These are phyloP conservation scores for Candida koratica DNA, from an alignment of 805 yeast genomes.

Conservation along the genomic window DNA sequence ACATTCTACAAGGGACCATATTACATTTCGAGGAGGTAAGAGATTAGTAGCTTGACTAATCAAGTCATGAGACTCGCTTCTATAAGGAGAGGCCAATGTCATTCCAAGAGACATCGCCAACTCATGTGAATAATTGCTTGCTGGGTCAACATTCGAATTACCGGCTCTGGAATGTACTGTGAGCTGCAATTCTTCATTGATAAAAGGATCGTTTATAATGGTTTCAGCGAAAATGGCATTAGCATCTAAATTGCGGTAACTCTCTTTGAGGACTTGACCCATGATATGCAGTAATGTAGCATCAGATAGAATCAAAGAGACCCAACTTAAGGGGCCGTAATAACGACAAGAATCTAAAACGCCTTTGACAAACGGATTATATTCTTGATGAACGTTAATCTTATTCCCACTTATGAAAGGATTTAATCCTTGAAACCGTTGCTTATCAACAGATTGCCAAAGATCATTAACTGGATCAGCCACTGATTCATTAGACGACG, in stretches of 20 bases:
- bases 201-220: slow-evolving; percentile 1
- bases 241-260: neutral
- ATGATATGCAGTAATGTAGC: neutral
- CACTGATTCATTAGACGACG: neutral
- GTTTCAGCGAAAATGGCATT: slow-evolving; percentile 1
- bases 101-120: neutral
- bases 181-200: neutral
- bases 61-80: neutral
- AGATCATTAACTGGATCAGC: neutral
- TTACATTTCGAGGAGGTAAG: slow-evolving; percentile 51
- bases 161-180: neutral
- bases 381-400: slow-evolving; percentile 1
- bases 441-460: neutral
- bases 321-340: slow-evolving; percentile 10
- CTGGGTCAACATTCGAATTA: neutral
- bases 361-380: slow-evolving; percentile 2
- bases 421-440: neutral
- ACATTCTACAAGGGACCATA: slow-evolving; percentile 54
- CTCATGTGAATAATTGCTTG: slow-evolving; percentile 2
- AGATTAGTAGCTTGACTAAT: neutral
- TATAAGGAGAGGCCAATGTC: neutral
- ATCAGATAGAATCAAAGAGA: slow-evolving; percentile 5
- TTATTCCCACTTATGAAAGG: neutral
- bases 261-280: neutral
- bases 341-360: neutral